phyloP scores from a whole-genome alignment of 1,284 basidiomycete species.

The Fomitopsis palustris region DNA sequence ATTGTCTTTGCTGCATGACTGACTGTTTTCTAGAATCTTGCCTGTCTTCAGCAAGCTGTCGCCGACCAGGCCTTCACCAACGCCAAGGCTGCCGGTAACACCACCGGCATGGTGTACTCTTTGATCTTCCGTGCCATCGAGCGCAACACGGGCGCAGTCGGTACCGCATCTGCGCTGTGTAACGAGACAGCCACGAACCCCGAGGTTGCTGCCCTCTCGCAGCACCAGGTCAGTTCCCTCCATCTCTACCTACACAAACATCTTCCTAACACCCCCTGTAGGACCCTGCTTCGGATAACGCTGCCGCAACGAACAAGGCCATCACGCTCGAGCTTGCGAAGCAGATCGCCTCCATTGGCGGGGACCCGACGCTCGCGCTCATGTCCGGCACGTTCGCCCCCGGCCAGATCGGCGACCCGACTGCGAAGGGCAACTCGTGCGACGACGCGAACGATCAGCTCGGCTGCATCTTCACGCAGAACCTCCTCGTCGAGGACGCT shows the following conservation, averaged over 20 bases:
- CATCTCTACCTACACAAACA: background rate
- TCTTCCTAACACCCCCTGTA: conserved; percentile 14
- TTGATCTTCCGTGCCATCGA: conserved; percentile 66
- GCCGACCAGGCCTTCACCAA: conserved; percentile 72
- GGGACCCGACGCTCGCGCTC: conserved; percentile 57
- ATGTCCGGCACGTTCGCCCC: conserved; percentile 65
- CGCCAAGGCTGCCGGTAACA: conserved; percentile 58
- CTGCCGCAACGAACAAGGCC: conserved; percentile 60
- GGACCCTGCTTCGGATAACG: conserved; percentile 60
- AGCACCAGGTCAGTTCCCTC: conserved; percentile 42
- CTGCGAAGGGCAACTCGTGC: conserved; percentile 45
- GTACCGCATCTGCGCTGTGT: conserved; percentile 46
- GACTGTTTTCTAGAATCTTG: conserved; percentile 40
- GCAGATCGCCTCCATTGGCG: conserved; percentile 62
- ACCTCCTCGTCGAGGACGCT: conserved; percentile 54
- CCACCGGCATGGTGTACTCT: conserved; percentile 55
- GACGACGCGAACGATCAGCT: conserved; percentile 47
- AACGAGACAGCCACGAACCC: conserved; percentile 57
- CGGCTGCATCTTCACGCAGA: conserved; percentile 66
- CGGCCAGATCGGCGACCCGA: conserved; percentile 49
- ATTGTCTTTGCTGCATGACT: background rate
- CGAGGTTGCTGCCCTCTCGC: conserved; percentile 63
- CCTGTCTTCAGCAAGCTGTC: conserved; percentile 63
- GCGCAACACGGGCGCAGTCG: conserved; percentile 60
- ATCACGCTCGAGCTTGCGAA: conserved; percentile 56